Evolutionary conservation across 1,284 basidiomycete genomes (phyloP), one percentile per base, ranked within the genome.

Genomic region (Apiotrichum akiyoshidainum): DNA sequence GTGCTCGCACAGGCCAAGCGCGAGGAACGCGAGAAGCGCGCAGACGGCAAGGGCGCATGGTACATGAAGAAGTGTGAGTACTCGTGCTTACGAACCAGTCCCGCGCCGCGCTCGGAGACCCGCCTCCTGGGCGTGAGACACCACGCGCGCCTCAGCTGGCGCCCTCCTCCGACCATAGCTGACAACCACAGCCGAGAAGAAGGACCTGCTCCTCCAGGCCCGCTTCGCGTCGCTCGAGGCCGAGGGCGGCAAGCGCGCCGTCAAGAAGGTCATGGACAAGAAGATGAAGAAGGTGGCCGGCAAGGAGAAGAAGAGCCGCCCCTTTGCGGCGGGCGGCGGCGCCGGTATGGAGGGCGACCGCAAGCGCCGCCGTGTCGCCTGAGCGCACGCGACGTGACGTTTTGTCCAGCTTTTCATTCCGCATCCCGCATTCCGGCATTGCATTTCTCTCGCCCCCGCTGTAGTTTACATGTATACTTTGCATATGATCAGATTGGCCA

Each of bases 251-350:
- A 85, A 85, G 64, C 79, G 82, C 10, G 90, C 91, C 0, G 89
- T 94, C 60, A 90, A 88, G 73, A 92, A 88, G 76, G 89, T 86
- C 2, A 85, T 95, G 44, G 90, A 92, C 70, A 92, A 90, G 82
- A 91, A 87, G 74, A 85, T 89, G 77, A 90, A 86, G 77, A 95
- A 94, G 81, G 80, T 88, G 22, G 83, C 83, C 35, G 89, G 91
- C 75, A 93, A 90, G 78, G 93, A 96, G 81, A 95, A 93, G 79
- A 89, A 85, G 73, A 86, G 83, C 55, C 80, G 89, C 60, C 92
- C 92, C 12, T 87, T 86, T 72, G 76, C 81, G 13, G 79, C 64
- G 8, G 64, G 64, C 5, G 58, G 59, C 13, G 67, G 64, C 35
- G 61, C 55, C 4, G 60, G 58, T 8, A 53, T 54, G 5, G 54